Evolutionary conservation across 2,329 filamentous ascomycete genomes (phyloP), one percentile per base, ranked within the genome.

Genomic region (Ascochyta lentis): DNA sequence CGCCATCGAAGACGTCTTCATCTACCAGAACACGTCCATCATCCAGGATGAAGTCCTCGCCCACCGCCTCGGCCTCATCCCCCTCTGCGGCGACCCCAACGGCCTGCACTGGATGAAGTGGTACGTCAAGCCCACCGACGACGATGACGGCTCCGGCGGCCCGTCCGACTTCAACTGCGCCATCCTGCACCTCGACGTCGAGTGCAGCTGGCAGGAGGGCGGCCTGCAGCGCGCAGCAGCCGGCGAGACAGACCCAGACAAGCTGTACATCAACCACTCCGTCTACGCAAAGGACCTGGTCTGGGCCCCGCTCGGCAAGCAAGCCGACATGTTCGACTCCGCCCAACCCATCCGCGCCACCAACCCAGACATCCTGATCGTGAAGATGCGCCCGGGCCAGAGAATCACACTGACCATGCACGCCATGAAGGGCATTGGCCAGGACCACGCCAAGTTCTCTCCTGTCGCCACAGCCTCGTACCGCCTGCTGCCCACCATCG

Each of bases 11-110:
- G 89, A 87, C 60, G 91, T 96, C 73, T 99, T 90, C 79, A 88
- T 98, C 62, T 86, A 91, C 74, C 96, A 97, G 82, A 99, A 99
- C 82, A 98, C 94, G 46, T 96, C 92, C 5, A 92, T 99, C 33
- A 95, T 99, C 70, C 94, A 98, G 76, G 95, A 99, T 74, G 95
- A 99, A 80, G 94, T 99, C 4, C 87, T 99, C 47, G 89, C 93
- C 15, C 91, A 95, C 75, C 86, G 95, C 40, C 83, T 99, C 29
- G 95, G 95, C 56, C 86, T 99, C 41, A 89, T 99, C 50, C 95
- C 96, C 16, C 88, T 99, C 66, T 89, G 88, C 63, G 95, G 91
- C 64, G 86, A 87, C 58, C 86, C 88, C 62, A 84, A 90, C 51
- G 93, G 91, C 47, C 81, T 99, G 51, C 86, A 89, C 66, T 93